Evolutionary conservation across 2,329 filamentous ascomycete genomes (phyloP), one percentile per base, ranked within the genome.

Genomic region (Cladophialophora yegresii): DNA sequence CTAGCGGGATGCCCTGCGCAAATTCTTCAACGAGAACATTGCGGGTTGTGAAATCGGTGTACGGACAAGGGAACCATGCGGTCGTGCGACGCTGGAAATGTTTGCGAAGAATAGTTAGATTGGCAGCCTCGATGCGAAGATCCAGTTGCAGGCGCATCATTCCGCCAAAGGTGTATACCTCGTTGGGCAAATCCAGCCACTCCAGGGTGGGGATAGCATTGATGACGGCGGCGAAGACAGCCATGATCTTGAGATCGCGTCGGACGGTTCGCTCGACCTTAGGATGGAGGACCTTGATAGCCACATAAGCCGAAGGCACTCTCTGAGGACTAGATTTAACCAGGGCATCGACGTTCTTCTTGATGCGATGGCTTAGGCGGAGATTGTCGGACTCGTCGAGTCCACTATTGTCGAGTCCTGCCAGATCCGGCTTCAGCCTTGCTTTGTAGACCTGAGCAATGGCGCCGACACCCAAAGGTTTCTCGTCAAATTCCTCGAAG

Each of bases 141-240:
- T 99, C 95, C 2, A 99, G 83, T 75, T 99, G 95, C n/a, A 98
- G 81, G 72, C 89, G 89, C 95, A 99, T 99, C 95, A 99, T 99
- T 74, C 96, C 90, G 26, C 93, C 93, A 73, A 99, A 99, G 73
- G 98, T 92, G 13, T 83, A 79, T 2, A 98, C 95, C 75, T 99
- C 95, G 71, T 97, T 93, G 0, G 95, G 95, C 8, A 99, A 86
- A 0, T 93, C 97, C 5, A 99, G 83, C 95, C 95, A 99, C 77
- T 98, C 92, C 74, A 99, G 95, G 0, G 93, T 96, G 0, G 95
- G 95, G 33, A 99, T 89, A 1, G 85, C 80, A 76, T 98, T 96
- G 70, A 99, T 87, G 5, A 90, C 73, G 0, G 86, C 83, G 16
- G 95, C 95, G 73, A 99, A 97, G 78, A 96, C 92, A 8, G 81